These are phyloP conservation scores for Sarocladium oryzae DNA, from an alignment of 2,329 filamentous ascomycete species.

Conservation along the genomic window DNA sequence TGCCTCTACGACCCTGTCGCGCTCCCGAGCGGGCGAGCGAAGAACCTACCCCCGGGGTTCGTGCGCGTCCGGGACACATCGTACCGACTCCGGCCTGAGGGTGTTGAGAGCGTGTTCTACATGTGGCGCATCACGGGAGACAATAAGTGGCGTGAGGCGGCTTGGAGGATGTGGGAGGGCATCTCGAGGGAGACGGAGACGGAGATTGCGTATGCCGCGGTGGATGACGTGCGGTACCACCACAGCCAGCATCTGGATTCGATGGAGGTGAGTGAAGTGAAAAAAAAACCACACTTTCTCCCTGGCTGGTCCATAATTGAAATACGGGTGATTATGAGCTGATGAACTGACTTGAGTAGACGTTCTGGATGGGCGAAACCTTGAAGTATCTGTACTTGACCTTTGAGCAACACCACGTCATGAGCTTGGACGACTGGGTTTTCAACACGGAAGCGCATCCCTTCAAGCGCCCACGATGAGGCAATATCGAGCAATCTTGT, in stretches of 20 bases:
- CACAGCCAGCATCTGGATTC: conserved; percentile 40
- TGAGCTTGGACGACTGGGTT: conserved; percentile 67
- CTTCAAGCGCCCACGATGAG: conserved; percentile 25
- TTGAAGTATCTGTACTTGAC: conserved; percentile 73
- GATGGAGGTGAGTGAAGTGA: conserved; percentile 54
- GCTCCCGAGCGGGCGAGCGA: conserved; percentile 13
- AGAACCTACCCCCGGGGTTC: conserved; percentile 47
- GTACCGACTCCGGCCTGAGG: conserved; percentile 42
- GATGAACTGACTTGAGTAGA: too few species aligned
- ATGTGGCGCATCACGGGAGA: conserved; percentile 45
- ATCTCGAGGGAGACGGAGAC: conserved; percentile 37
- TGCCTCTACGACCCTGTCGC: conserved; percentile 26
- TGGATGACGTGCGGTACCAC: conserved; percentile 28
- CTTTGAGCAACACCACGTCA: conserved; percentile 55
- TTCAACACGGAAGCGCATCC: conserved; percentile 54
- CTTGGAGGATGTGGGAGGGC: conserved; percentile 42
- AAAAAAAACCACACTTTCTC: too few species aligned
- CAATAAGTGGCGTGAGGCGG: conserved; percentile 34
- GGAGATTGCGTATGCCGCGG: conserved; percentile 35
- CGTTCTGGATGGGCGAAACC: conserved; percentile 71
- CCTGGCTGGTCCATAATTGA: too few species aligned
- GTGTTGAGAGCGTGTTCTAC: conserved; percentile 46
- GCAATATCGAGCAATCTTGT: not conserved
- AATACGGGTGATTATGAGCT: too few species aligned
- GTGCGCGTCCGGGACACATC: conserved; percentile 39